Evolutionary conservation across 163 green algal genomes (phyloP), one percentile per base, ranked within the genome.

Genomic region (Chloromonas sp.): DNA sequence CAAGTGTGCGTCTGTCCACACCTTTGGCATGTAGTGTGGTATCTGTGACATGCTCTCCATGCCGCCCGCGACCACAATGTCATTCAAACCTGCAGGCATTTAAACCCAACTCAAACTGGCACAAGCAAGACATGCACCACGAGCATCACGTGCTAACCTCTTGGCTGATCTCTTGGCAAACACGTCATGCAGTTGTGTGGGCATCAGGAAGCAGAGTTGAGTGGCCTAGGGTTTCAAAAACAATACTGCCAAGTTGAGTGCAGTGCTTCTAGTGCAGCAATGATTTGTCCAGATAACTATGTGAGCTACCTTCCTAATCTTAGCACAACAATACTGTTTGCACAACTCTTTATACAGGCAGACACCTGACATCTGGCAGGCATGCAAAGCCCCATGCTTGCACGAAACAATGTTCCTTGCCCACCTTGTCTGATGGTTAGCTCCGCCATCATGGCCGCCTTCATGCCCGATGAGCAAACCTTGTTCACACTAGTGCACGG

Each of bases 21-120:
- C 66, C 58, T 70, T 81, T 1, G 92, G 89, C 2, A 95, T 78
- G 90, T 98, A 98, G 87, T 98, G 94, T 0, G 96, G 96, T 0
- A 93, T 89, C 83, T 98, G 96, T 76, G 88, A 94, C 96, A 98
- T 98, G 86, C 85, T 94, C 89, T 98, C 96, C 93, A 98, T 97
- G 71, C 96, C 96, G 13, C 96, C 96, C n/a, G 94, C 94, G 58
- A 98, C 90, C 61, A 98, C 92, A 1, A 98, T 82, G 58, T 93
- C 83, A 66, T 91, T 89, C 0, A 87, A 70, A n/a, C 93, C 92
- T 92, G 90, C 14, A 78, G 2, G 60, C 57, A 81, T 1, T 82
- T 2, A 79, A n/a, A n/a, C 8, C 14, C 14, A 36, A 80, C 14
- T 5, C 14, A 80, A 14, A 15, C 2, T 80, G 74, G 15, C 36